Evolutionary conservation across 2,329 filamentous ascomycete genomes (phyloP), one percentile per base, ranked within the genome.

Genomic region (Tricladium varicosporioides): DNA sequence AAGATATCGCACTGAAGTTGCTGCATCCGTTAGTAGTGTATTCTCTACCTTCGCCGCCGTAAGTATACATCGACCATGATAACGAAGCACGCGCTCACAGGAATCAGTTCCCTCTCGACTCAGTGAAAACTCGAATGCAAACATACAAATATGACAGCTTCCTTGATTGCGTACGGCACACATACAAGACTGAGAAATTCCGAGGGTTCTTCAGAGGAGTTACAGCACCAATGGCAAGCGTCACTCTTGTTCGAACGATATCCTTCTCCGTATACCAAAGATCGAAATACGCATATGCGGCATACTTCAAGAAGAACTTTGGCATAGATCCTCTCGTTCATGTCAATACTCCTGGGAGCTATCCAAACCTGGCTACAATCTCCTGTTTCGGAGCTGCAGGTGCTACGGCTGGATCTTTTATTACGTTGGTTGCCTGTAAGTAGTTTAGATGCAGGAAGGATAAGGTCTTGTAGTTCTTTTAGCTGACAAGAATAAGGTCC

Each of bases 101-200:
- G 7, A 52, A 47, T 53, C 46, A 72, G 70, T 95, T 93, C 70
- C 91, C 91, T 18, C 83, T 95, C 65, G 91, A 95, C 72, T 93
- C 91, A 67, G 87, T 93, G 71, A 95, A 95, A 78, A 92, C 89
- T 55, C 88, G 91, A 69, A 91, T 94, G 85, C 91, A 95, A 77
- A 89, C 88, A 63, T 93, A 94, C 74, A 85, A 88, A 62, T 92
- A 89, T 74, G 80, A 82, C 63, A 89, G 82, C 64, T 91, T 89
- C 72, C 73, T 82, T 69, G 86, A 91, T 72, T 92, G 89, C 70
- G 83, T 92, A 51, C 80, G 79, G 60, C 82, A 89, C 64, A 93
- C 90, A 9, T 94, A 94, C 74, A 80, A 78, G 58, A 85, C 79
- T 5, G 91, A 94, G 75, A 87, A 87, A 33, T 73, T 86, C 42